phyloP scores from a whole-genome alignment of 352 stramenopile species.

The Pythium pyrilobum region DNA sequence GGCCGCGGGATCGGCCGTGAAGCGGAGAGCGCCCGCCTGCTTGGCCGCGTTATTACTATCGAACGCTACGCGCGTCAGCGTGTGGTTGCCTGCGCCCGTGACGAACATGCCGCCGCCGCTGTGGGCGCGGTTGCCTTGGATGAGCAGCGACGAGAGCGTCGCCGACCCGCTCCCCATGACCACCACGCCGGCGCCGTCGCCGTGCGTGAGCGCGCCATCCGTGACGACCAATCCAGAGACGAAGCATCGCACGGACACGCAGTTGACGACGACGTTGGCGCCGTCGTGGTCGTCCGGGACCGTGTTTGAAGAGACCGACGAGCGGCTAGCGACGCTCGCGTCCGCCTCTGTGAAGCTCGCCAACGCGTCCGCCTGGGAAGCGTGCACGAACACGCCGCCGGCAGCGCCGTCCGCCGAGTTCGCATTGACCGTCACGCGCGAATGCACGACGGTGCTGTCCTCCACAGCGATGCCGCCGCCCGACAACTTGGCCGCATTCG shows the following conservation, averaged over 20 bases:
- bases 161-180: slow-evolving; percentile 6
- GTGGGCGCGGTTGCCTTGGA: slow-evolving; percentile 3
- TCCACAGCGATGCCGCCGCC: slow-evolving; percentile 14
- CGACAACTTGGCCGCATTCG: background rate
- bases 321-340: background rate
- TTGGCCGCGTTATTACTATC: background rate
- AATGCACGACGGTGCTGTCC: slow-evolving; percentile 6
- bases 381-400: slow-evolving; percentile 4
- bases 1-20: background rate
- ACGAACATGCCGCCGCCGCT: slow-evolving; percentile 13
- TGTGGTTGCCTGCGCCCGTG: slow-evolving; percentile 4
- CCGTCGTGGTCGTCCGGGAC: background rate
- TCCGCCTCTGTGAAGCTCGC: background rate
- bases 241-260: background rate
- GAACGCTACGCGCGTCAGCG: background rate
- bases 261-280: slow-evolving; percentile 14
- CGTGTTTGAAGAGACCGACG: background rate
- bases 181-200: slow-evolving; percentile 13
- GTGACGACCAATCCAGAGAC: slow-evolving; percentile 7
- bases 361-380: background rate
- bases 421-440: slow-evolving; percentile 2
- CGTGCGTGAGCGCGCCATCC: background rate
- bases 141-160: background rate
- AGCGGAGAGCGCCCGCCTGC: slow-evolving; percentile 1
- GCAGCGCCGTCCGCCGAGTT: slow-evolving; percentile 5